Conservation (phyloP, 768 basidiomycete genomes). For the Collybia sordida region DNA sequence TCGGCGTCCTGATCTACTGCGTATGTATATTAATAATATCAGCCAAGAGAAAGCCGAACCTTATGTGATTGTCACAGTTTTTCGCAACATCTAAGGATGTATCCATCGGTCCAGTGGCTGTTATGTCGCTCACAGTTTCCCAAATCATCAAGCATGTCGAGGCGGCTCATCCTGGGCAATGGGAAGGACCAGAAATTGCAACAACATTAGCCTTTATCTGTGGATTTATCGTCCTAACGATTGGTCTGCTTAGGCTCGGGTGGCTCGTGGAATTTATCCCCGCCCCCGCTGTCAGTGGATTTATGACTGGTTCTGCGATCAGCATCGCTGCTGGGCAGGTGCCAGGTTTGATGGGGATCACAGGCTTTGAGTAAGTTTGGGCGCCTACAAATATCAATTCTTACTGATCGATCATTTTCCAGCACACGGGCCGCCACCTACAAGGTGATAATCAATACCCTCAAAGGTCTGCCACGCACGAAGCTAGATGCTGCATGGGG, state of each 20-base stretch:
- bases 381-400: neutral
- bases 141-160: constrained; percentile 76
- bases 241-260: constrained; percentile 87
- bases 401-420: constrained; percentile 7
- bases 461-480: constrained; percentile 76
- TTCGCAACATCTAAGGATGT: constrained; percentile 99
- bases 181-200: constrained; percentile 74
- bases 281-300: constrained; percentile 78
- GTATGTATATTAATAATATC: constrained; percentile 43
- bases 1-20: constrained; percentile 83
- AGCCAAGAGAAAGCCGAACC: neutral
- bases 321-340: constrained; percentile 88
- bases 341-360: constrained; percentile 86
- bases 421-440: constrained; percentile 88
- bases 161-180: constrained; percentile 50
- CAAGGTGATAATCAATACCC: constrained; percentile 87
- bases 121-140: constrained; percentile 90
- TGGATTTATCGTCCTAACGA: constrained; percentile 88
- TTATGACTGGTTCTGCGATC: constrained; percentile 99
- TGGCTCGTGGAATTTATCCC: constrained; percentile 97
- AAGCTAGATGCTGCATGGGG: constrained; percentile 90
- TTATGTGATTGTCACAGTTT: constrained; percentile 44
- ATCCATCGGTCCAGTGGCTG: constrained; percentile 98
- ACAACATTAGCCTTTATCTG: constrained; percentile 81
- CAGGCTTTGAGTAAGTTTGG: constrained; percentile 70